Base-by-base conservation (phyloP, 75 land plant genomes). In the Azolla pinnata region DNA sequence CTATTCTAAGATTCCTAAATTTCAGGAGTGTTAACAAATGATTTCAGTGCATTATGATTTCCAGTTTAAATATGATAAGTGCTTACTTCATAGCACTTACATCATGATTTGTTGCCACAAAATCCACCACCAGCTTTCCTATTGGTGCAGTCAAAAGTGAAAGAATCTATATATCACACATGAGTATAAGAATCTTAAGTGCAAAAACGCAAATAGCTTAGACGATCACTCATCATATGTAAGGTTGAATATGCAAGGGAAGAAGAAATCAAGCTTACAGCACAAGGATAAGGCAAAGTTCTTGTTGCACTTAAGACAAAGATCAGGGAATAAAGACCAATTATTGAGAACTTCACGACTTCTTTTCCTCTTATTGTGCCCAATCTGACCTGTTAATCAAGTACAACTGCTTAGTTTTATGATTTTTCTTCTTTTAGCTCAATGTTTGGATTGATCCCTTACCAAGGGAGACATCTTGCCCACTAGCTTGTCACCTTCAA, bases 391-490 rank as follows among this genome's bases (percentile, higher is more conserved):
- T 86, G 76, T 46, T 38, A 38, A 38, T 38, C 7, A 38, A 55
- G 29, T 20, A 28, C 16, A 55, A 47, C 10, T n/a, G n/a, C n/a
- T n/a, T n/a, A n/a, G n/a, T n/a, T 47, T 16, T 18, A 47, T 3
- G 4, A 12, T 9, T 20, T 9, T 47, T 47, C 50, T 47, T 47
- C 50, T 16, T 4, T 14, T 7, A 38, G 42, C 42, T 38, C 42
- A 7, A 38, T 38, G 14, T 38, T 7, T 38, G 10, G 31, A 40
- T 19, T 28, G 42, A 35, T 34, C 5, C 23, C 29, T 33, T 73
- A 93, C 98, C 87, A 93, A 63, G 31, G 98, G 98, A 12, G 98
- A 93, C 51, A 85, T 68, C 64, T 93, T 93, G 2, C 98, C 85
- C 40, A 83, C 90, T 44, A 77, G 68, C 24, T 10, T 60, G 60